Base-by-base conservation (phyloP, 176 grass and related monocot species). In the Dactylis glomerata region DNA sequence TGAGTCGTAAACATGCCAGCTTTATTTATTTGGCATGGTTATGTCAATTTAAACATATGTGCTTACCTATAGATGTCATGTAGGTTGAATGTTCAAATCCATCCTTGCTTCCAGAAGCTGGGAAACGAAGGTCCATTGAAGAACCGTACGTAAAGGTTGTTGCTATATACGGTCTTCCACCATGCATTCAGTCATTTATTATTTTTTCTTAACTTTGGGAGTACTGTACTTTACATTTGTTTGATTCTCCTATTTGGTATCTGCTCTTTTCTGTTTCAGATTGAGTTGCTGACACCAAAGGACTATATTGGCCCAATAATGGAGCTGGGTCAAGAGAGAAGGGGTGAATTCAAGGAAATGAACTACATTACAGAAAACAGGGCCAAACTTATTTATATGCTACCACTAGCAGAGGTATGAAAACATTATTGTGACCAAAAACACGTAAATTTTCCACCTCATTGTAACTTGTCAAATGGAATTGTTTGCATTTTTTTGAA, bases 271-370 rank as follows among this genome's bases (percentile, higher is more conserved):
- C 51, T 36, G 23, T 71, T 88, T 66, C 75, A 97, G 95, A 91
- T 97, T 82, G 95, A 97, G 79, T 89, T 98, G 89, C 89, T 98
- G 62, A 98, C 95, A 64, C 95, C 95, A 45, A 98, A 95, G 76
- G 95, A 98, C 40, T 98, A 92, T 83, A 98, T 98, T 84, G 95
- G 95, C 36, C 58, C 95, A 80, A 88, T 98, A 86, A 98, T 98
- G 95, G 95, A 98, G 73, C 87, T 98, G 72, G 91, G 89, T 81
- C 95, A 98, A 95, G 95, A 98, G 38, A 95, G 95, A 93, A 95
- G 95, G 88, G 95, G 95, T 47, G 90, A 86, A 85, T 98, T 95
- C 87, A 98, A 95, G 87, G 92, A 98, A 88, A 93, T 98, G 92
- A 98, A 90, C 84, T 98, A 81, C 85, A 93, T 98, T 36, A 92